Conservation (phyloP, 192 early-diverging fungal species). For the Entomortierella lignicola region DNA sequence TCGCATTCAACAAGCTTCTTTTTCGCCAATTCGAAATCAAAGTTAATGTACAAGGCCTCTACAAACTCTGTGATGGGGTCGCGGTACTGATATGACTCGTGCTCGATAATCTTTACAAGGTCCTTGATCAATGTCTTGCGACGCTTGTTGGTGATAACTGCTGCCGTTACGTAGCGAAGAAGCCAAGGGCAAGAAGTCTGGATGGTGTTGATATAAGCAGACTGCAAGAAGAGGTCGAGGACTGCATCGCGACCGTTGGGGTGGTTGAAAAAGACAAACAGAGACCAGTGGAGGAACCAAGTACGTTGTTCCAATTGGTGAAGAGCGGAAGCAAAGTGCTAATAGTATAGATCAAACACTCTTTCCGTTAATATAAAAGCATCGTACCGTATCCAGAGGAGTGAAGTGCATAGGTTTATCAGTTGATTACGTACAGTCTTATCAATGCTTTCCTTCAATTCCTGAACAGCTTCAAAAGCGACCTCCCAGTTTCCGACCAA, state of each 20-base stretch:
- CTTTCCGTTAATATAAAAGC: too few relatives aligned
- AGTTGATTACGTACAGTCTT: slow-evolving; percentile 72
- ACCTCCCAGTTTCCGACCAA: slow-evolving; percentile 94
- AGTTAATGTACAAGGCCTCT: slow-evolving; percentile 90
- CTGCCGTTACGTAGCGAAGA: slow-evolving; percentile 93
- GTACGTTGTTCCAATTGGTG: slow-evolving; percentile 93
- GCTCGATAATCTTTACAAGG: slow-evolving; percentile 88
- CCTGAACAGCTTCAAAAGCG: slow-evolving; percentile 90
- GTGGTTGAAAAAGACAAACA: slow-evolving; percentile 99
- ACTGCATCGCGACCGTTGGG: slow-evolving; percentile 95
- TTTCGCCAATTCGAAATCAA: slow-evolving; percentile 95
- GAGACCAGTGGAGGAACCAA: slow-evolving; percentile 96
- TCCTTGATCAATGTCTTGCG: slow-evolving; percentile 89
- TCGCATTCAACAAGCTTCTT: slow-evolving; percentile 90
- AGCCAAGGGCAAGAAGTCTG: slow-evolving; percentile 98
- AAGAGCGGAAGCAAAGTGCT: slow-evolving; percentile 79
- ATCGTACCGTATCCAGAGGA: too few relatives aligned
- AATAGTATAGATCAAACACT: background rate
- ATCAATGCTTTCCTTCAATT: slow-evolving; percentile 90
- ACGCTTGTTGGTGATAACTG: slow-evolving; percentile 92
- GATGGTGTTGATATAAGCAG: slow-evolving; percentile 96
- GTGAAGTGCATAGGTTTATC: too few relatives aligned
- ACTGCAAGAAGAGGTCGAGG: slow-evolving; percentile 91
- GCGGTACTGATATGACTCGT: slow-evolving; percentile 84
- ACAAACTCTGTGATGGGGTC: slow-evolving; percentile 97